These are phyloP conservation scores for Fusarium sp. DNA, from an alignment of 2,329 filamentous ascomycete species.

Conservation along the genomic window DNA sequence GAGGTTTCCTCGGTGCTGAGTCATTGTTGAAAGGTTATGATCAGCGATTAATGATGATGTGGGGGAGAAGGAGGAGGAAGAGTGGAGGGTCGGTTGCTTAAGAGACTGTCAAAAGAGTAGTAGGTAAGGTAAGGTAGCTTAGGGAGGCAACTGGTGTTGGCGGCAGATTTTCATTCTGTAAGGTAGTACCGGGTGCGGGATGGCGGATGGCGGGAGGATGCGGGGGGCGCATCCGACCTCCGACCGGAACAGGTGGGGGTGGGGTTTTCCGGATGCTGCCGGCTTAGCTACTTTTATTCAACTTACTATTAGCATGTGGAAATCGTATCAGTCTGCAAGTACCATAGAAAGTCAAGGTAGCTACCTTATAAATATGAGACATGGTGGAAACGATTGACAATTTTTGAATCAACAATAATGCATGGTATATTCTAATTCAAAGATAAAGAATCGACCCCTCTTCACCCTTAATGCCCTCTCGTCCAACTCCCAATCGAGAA, in stretches of 20 bases:
- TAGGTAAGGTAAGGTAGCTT: too few species aligned
- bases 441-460: conserved; percentile 3
- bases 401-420: not conserved
- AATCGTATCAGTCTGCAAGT: not conserved
- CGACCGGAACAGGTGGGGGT: conserved; percentile 37
- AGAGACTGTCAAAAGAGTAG: not conserved
- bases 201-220: conserved; percentile 32
- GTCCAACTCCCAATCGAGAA: conserved; percentile 40
- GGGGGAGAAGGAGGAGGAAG: not conserved
- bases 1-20: conserved; percentile 56
- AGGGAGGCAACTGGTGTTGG: not conserved
- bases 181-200: conserved; percentile 14
- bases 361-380: not conserved
- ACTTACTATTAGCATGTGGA: not conserved
- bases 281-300: not conserved
- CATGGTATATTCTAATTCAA: conserved; percentile 14
- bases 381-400: too few species aligned
- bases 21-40: conserved; percentile 22
- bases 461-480: conserved; percentile 23
- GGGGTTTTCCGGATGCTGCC: conserved; percentile 29
- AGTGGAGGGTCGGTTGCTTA: not conserved
- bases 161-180: conserved; percentile 3
- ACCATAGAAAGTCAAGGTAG: not conserved
- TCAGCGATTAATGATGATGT: not conserved
- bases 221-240: conserved; percentile 18